Percentiles rank a stretch among this genome's conserved stretches.
Evolutionary conservation across 345 rosid species (phyloP).

Genomic region (Rhodamnia rubescens): DNA sequence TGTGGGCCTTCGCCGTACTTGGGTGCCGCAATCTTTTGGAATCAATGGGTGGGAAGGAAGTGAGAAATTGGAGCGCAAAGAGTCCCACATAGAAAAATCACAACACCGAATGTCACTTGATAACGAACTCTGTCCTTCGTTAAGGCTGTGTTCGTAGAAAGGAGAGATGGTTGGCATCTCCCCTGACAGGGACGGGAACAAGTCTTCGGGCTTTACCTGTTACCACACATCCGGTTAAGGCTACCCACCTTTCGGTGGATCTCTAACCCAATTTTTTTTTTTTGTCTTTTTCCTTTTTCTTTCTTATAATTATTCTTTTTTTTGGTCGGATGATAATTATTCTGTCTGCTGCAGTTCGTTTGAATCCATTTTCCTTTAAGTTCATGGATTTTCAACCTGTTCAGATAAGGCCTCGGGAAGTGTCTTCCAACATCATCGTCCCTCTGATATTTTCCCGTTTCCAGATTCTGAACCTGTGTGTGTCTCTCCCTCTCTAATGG

Average conservation of each 20-base stretch:
- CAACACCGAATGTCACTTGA: neutral
- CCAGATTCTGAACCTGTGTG: neutral
- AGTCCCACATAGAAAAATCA: neutral
- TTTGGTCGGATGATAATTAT: too few relatives aligned
- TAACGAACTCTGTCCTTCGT: rapidly evolving
- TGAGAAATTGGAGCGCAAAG: neutral
- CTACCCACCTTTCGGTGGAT: neutral
- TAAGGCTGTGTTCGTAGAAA: neutral
- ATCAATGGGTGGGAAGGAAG: neutral
- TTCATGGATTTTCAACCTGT: neutral
- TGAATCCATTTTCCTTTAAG: neutral
- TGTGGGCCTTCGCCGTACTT: too few relatives aligned
- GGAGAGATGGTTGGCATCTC: conserved; percentile 50
- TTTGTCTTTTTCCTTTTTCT: too few relatives aligned
- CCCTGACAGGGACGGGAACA: conserved; percentile 36
- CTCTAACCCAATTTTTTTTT: conserved; percentile 7
- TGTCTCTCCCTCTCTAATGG: neutral
- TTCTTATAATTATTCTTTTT: rapidly evolving
- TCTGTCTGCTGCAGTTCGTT: neutral
- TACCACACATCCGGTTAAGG: conserved; percentile 14
- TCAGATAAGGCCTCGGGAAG: neutral
- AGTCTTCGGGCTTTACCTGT: conserved; percentile 17
- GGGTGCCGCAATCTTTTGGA: neutral
- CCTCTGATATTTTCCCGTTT: neutral
- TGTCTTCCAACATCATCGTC: neutral